These are phyloP conservation scores for Saturnispora diversa DNA, from an alignment of 805 yeast genomes.

Conservation along the genomic window DNA sequence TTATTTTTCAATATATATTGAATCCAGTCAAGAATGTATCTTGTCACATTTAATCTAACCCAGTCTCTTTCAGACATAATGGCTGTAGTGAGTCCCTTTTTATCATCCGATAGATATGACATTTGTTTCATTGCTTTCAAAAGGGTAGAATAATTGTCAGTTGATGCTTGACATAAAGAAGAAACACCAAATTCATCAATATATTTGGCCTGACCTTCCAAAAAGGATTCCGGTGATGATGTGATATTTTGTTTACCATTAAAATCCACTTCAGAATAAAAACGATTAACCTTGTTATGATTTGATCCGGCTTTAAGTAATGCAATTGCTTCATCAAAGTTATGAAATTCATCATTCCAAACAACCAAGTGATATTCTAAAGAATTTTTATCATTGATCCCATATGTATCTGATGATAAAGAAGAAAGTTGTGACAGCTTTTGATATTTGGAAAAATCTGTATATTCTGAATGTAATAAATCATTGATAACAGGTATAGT, in stretches of 20 bases:
- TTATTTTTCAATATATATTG: conserved; percentile 33
- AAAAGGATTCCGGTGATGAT: not conserved
- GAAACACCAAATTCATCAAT: conserved; percentile 10
- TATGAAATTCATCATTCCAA: conserved; percentile 79
- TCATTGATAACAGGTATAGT: conserved; percentile 16
- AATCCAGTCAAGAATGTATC: conserved; percentile 45
- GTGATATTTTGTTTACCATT: conserved; percentile 2
- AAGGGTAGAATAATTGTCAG: not conserved
- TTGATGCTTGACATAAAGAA: conserved; percentile 1
- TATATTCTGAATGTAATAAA: conserved; percentile 6
- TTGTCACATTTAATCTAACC: conserved; percentile 40
- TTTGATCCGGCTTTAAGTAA: conserved; percentile 15
- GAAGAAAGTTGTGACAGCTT: conserved; percentile 18
- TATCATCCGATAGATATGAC: not conserved
- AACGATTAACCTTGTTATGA: not conserved
- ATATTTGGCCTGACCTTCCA: conserved; percentile 7
- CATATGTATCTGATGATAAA: conserved; percentile 30
- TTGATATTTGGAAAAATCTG: not conserved
- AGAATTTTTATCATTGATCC: conserved; percentile 29
- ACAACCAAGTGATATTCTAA: conserved; percentile 41
- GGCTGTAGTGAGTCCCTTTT: conserved; percentile 48
- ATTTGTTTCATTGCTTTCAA: conserved; percentile 4
- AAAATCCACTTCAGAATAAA: conserved; percentile 10
- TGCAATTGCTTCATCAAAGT: conserved; percentile 31
- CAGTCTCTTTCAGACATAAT: conserved; percentile 45